Conservation (phyloP, 2,329 filamentous ascomycete species). For the Akanthomyces uredinophilus region DNA sequence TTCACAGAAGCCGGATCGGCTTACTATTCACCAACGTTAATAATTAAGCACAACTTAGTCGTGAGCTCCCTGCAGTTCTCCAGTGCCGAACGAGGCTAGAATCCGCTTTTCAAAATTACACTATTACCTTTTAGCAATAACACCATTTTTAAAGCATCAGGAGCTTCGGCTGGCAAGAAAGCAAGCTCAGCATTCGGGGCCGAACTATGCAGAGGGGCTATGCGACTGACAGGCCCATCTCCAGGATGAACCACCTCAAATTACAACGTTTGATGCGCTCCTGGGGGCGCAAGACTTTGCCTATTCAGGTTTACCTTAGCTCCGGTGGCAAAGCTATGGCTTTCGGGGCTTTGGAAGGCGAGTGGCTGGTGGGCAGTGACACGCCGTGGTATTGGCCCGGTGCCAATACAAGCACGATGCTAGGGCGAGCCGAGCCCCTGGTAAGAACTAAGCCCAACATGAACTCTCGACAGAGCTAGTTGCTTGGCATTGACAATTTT, state of each 20-base stretch:
- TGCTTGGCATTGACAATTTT: neutral
- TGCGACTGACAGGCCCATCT: neutral
- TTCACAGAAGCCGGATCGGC: neutral
- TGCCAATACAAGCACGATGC: neutral
- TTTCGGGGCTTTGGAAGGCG: neutral
- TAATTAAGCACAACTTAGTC: no score
- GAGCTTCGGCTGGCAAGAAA: neutral
- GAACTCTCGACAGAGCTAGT: neutral
- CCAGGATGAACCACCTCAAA: neutral
- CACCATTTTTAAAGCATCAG: neutral
- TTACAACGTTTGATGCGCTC: neutral
- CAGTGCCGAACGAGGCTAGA: no score
- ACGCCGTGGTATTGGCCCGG: neutral
- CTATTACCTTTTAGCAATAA: neutral
- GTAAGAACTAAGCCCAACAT: neutral
- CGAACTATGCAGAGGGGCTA: neutral
- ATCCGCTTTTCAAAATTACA: no score
- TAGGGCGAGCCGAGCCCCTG: neutral
- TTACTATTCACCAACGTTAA: neutral
- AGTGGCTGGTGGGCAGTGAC: neutral
- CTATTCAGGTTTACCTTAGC: neutral
- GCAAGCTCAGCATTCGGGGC: neutral
- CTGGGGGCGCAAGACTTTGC: neutral
- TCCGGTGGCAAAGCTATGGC: conserved; percentile 1
- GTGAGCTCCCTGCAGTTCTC: no score